phyloP scores from a whole-genome alignment of 805 yeast species.

The Zygosaccharomyces siamensis region DNA sequence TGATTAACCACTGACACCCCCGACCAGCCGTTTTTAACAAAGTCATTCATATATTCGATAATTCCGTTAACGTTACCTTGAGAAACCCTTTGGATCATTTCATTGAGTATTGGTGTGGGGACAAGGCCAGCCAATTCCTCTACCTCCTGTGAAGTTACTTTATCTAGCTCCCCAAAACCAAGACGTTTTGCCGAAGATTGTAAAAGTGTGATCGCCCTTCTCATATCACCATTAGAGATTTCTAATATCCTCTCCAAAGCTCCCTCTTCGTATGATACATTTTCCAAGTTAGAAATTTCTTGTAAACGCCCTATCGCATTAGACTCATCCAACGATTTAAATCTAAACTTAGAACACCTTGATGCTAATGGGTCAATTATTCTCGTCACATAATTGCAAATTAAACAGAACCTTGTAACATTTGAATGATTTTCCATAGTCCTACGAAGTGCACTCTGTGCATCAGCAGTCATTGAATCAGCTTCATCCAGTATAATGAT shows the following conservation, averaged over 20 bases:
- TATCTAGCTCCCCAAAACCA: constrained; percentile 29
- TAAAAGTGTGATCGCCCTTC: constrained; percentile 85
- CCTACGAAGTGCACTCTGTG: constrained; percentile 91
- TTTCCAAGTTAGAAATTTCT: constrained; percentile 51
- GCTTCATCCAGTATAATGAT: constrained; percentile 92
- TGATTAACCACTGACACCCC: constrained; percentile 68
- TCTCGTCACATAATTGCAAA: constrained; percentile 94
- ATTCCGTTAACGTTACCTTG: constrained; percentile 35
- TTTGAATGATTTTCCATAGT: constrained; percentile 89
- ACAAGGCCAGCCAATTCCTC: constrained; percentile 77
- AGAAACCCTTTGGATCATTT: constrained; percentile 39
- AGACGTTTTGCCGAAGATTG: constrained; percentile 74
- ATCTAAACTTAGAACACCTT: constrained; percentile 92
- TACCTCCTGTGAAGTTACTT: constrained; percentile 44
- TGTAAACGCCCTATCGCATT: constrained; percentile 67
- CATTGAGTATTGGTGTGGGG: constrained; percentile 44
- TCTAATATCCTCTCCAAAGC: constrained; percentile 59
- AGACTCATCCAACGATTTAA: constrained; percentile 65
- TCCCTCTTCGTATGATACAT: constrained; percentile 41
- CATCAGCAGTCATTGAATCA: constrained; percentile 95
- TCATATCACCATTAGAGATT: constrained; percentile 84
- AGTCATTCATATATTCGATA: constrained; percentile 43
- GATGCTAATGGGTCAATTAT: constrained; percentile 96
- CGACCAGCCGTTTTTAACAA: constrained; percentile 69
- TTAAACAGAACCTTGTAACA: constrained; percentile 87